phyloP scores from a whole-genome alignment of 2,329 filamentous ascomycete genomes.

The Fusarium piperis region DNA sequence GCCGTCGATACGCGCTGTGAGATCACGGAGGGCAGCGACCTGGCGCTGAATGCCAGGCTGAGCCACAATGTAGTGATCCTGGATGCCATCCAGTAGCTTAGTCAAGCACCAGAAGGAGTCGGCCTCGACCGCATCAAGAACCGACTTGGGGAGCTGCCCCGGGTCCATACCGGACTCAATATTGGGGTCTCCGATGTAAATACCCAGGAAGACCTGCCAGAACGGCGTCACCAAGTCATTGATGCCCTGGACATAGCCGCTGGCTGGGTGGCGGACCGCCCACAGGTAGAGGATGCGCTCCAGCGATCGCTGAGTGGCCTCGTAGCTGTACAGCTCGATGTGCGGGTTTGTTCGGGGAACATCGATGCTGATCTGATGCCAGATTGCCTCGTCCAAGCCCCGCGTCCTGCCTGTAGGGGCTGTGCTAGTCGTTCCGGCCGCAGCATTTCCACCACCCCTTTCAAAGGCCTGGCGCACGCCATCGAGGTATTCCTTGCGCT shows the following conservation, averaged over 20 bases:
- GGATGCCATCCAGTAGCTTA: slow-evolving; percentile 97
- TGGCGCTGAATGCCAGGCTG: slow-evolving; percentile 97
- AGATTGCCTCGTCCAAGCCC: slow-evolving; percentile 94
- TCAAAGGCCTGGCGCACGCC: slow-evolving; percentile 82
- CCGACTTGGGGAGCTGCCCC: slow-evolving; percentile 87
- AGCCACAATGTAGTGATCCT: slow-evolving; percentile 98
- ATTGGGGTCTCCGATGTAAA: slow-evolving; percentile 93
- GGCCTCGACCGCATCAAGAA: slow-evolving; percentile 95
- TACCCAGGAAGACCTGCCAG: slow-evolving; percentile 95
- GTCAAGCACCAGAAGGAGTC: slow-evolving; percentile 99
- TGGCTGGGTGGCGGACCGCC: slow-evolving; percentile 97
- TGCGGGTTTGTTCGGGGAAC: slow-evolving; percentile 96
- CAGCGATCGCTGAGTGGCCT: slow-evolving; percentile 92
- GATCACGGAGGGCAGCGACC: slow-evolving; percentile 85
- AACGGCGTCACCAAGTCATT: slow-evolving; percentile 98
- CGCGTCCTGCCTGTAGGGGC: slow-evolving; percentile 58
- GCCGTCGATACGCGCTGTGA: slow-evolving; percentile 89
- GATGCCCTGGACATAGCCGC: slow-evolving; percentile 97
- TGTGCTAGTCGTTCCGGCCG: slow-evolving; percentile 55
- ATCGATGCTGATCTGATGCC: slow-evolving; percentile 99
- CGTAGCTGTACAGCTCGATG: slow-evolving; percentile 92
- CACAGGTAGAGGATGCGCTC: slow-evolving; percentile 97
- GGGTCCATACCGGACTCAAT: slow-evolving; percentile 97
- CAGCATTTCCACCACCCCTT: slow-evolving; percentile 65
- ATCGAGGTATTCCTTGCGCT: slow-evolving; percentile 95